These are phyloP conservation scores for Penicillium canescens DNA, from an alignment of 495 filamentous ascomycete genomes.

Conservation along the genomic window DNA sequence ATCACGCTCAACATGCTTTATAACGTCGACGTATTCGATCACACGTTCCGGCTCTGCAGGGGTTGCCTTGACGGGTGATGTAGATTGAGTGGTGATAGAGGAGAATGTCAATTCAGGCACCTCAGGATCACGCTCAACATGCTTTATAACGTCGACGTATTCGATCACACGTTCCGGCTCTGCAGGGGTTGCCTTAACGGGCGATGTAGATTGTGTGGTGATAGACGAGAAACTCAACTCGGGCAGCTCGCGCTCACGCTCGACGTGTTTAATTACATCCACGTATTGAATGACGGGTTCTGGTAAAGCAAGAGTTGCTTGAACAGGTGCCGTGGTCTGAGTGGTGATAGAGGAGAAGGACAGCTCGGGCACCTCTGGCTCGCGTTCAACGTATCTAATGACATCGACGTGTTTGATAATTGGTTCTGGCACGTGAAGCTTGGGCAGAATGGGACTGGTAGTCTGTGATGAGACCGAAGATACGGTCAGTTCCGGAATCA, in stretches of 20 bases:
- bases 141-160: no score
- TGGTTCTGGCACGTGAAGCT: conserved; percentile 4
- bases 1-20: background rate
- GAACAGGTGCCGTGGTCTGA: conserved; percentile 30
- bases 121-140: conserved; percentile 5
- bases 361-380: conserved; percentile 23
- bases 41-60: no score
- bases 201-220: conserved; percentile 11
- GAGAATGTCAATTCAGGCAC: conserved; percentile 23
- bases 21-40: no score
- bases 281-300: conserved; percentile 10
- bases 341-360: conserved; percentile 31
- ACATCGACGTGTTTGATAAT: conserved; percentile 9
- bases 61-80: background rate
- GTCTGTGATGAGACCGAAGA: conserved; percentile 14
- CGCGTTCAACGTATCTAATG: conserved; percentile 8
- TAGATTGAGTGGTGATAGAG: conserved; percentile 28
- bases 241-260: conserved; percentile 7
- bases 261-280: conserved; percentile 1
- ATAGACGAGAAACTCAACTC: conserved; percentile 7
- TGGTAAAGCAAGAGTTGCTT: conserved; percentile 7
- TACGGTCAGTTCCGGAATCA: conserved; percentile 19
- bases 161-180: no score
- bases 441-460: background rate
- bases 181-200: no score